Percentiles rank a stretch among this genome's conserved stretches.
phyloP scores from a whole-genome alignment of 2,329 filamentous ascomycete species.

The Pseudonectria buxi region DNA sequence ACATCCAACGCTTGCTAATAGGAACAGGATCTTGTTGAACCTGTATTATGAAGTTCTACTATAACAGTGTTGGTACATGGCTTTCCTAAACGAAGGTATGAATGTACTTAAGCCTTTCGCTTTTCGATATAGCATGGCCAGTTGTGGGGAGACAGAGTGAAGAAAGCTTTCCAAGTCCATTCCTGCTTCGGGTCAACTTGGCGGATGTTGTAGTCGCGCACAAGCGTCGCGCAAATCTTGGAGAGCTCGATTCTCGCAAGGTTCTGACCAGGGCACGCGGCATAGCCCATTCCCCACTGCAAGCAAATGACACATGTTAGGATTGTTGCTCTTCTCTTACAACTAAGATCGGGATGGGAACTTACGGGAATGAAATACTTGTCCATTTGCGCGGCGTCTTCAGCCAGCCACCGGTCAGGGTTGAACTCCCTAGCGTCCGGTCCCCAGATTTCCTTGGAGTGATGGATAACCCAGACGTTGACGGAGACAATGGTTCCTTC shows the following conservation, averaged over 20 bases:
- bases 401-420: slow-evolving; percentile 10
- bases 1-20: no score
- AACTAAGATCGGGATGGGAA: no score
- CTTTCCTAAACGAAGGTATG: no score
- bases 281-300: slow-evolving; percentile 11
- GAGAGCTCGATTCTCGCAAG: slow-evolving; percentile 10
- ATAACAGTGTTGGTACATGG: no score
- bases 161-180: slow-evolving; percentile 11
- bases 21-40: no score
- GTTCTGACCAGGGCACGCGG: slow-evolving; percentile 11
- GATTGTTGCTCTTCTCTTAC: neutral
- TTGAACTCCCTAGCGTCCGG: slow-evolving; percentile 24
- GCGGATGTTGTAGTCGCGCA: slow-evolving; percentile 8
- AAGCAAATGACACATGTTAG: neutral
- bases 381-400: slow-evolving; percentile 1
- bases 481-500: slow-evolving; percentile 20
- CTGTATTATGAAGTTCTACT: no score
- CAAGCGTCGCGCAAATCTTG: slow-evolving; percentile 9
- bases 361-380: slow-evolving; percentile 10
- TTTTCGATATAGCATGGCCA: slow-evolving; percentile 5
- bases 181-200: slow-evolving; percentile 7
- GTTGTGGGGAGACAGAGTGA: slow-evolving; percentile 7
- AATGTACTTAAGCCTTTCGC: no score
- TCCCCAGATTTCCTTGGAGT: slow-evolving; percentile 30
- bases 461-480: slow-evolving; percentile 20